phyloP scores from a whole-genome alignment of 2,329 filamentous ascomycete species.

The Neonectria sp. region DNA sequence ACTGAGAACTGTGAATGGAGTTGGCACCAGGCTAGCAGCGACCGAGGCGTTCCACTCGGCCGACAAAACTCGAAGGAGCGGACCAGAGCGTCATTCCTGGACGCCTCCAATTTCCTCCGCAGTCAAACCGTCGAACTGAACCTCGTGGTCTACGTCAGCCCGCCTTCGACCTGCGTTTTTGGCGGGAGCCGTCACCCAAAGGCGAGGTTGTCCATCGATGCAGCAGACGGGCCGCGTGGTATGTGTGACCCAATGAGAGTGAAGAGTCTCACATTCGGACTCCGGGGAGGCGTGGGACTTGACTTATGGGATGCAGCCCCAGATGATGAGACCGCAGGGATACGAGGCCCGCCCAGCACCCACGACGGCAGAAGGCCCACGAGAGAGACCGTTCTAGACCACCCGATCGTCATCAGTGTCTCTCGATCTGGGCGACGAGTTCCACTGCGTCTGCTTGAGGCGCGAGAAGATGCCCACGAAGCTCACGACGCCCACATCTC shows the following conservation, averaged over 20 bases:
- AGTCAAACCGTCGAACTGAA: slow-evolving; percentile 25
- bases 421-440: slow-evolving; percentile 43
- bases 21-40: background rate
- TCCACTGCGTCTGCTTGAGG: slow-evolving; percentile 43
- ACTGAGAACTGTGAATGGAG: background rate
- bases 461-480: slow-evolving; percentile 22
- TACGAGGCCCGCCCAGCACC: slow-evolving; percentile 25
- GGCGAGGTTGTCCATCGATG: slow-evolving; percentile 24
- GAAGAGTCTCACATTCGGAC: slow-evolving; percentile 2
- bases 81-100: slow-evolving; percentile 10
- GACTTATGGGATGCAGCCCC: slow-evolving; percentile 3
- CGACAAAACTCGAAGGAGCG: slow-evolving; percentile 14
- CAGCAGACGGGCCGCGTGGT: slow-evolving; percentile 1
- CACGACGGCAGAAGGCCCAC: slow-evolving; percentile 27
- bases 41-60: slow-evolving; percentile 19
- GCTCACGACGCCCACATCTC: slow-evolving; percentile 9
- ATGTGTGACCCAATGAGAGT: slow-evolving; percentile 7
- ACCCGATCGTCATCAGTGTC: slow-evolving; percentile 45
- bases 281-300: slow-evolving; percentile 3
- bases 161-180: slow-evolving; percentile 4
- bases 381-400: slow-evolving; percentile 47
- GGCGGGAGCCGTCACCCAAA: slow-evolving; percentile 27
- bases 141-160: slow-evolving; percentile 14
- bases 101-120: slow-evolving; percentile 28
- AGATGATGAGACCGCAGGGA: slow-evolving; percentile 34